Percentiles rank a stretch among this genome's conserved stretches.
phyloP scores from a whole-genome alignment of 2,329 filamentous ascomycete species.

The Podosphaera aphanis region DNA sequence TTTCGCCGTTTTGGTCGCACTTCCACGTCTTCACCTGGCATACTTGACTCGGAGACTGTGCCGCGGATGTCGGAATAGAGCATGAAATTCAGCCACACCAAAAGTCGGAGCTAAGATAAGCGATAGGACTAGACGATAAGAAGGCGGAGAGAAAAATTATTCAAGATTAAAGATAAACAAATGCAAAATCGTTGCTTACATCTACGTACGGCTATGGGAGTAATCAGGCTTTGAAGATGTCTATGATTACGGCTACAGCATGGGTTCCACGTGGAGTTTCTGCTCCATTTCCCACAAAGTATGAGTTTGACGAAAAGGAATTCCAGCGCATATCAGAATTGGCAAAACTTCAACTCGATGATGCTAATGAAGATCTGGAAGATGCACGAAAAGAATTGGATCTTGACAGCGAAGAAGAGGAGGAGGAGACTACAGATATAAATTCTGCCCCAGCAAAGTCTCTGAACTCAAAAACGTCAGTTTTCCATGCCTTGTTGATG shows the following conservation, averaged over 20 bases:
- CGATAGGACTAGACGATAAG: constrained; percentile 2
- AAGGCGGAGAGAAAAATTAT: not conserved
- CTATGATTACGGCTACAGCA: constrained; percentile 33
- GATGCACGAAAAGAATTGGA: constrained; percentile 22
- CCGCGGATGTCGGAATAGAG: not conserved
- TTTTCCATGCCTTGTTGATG: constrained; percentile 7
- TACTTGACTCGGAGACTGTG: constrained; percentile 7
- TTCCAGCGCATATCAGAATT: constrained; percentile 33
- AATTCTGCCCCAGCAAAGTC: constrained; percentile 19
- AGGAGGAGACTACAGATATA: constrained; percentile 12
- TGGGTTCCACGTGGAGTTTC: constrained; percentile 37
- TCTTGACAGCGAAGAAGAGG: constrained; percentile 19
- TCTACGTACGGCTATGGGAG: not conserved
- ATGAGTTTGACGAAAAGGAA: constrained; percentile 33
- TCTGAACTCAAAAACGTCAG: constrained; percentile 9
- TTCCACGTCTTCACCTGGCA: constrained; percentile 19
- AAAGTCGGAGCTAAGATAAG: constrained; percentile 4
- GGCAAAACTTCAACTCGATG: constrained; percentile 45
- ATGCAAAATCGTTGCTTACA: not conserved
- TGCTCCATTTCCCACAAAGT: constrained; percentile 32
- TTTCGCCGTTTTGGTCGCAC: constrained; percentile 39
- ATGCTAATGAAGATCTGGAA: constrained; percentile 68
- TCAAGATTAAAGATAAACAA: not conserved
- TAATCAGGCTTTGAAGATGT: constrained; percentile 9
- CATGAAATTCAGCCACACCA: not conserved